Evolutionary conservation across 2,329 filamentous ascomycete genomes (phyloP).

Genomic region (Thelonectria discophora): DNA sequence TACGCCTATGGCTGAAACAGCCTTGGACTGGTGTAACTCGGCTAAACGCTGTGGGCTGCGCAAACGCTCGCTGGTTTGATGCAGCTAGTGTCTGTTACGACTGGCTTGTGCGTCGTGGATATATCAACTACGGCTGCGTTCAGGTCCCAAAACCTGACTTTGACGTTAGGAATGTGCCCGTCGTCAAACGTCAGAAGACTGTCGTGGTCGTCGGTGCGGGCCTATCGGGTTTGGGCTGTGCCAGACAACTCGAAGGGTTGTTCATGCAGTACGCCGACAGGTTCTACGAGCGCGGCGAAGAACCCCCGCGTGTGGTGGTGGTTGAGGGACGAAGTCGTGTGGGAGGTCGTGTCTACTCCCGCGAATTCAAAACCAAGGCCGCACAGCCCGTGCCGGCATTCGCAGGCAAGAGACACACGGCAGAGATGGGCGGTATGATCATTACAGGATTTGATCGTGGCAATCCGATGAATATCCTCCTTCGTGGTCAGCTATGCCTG

Average conservation of each 20-base stretch:
- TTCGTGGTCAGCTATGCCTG: constrained; percentile 88
- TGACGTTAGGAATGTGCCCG: constrained; percentile 50
- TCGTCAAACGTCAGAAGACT: constrained; percentile 67
- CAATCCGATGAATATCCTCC: constrained; percentile 90
- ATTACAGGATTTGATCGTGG: constrained; percentile 96
- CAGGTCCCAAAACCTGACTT: constrained; percentile 63
- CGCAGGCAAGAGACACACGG: constrained; percentile 75
- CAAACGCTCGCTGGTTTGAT: constrained; percentile 88
- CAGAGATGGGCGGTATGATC: constrained; percentile 98
- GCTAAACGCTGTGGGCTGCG: constrained; percentile 90
- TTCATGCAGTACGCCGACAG: constrained; percentile 80
- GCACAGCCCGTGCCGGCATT: constrained; percentile 59
- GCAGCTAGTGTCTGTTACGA: constrained; percentile 88
- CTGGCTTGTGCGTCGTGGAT: constrained; percentile 89
- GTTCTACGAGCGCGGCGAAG: constrained; percentile 71
- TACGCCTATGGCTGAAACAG: constrained; percentile 88
- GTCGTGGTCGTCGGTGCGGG: constrained; percentile 91
- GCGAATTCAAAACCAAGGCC: constrained; percentile 68
- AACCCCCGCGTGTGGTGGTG: constrained; percentile 77
- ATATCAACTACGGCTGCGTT: constrained; percentile 96
- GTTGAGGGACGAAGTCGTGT: constrained; percentile 88
- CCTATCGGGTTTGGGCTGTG: constrained; percentile 92
- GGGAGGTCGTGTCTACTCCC: constrained; percentile 93
- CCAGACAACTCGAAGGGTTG: constrained; percentile 87
- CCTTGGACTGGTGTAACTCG: constrained; percentile 82